These are phyloP conservation scores for Lipomyces sp. DNA, from an alignment of 805 yeast genomes.

Conservation along the genomic window DNA sequence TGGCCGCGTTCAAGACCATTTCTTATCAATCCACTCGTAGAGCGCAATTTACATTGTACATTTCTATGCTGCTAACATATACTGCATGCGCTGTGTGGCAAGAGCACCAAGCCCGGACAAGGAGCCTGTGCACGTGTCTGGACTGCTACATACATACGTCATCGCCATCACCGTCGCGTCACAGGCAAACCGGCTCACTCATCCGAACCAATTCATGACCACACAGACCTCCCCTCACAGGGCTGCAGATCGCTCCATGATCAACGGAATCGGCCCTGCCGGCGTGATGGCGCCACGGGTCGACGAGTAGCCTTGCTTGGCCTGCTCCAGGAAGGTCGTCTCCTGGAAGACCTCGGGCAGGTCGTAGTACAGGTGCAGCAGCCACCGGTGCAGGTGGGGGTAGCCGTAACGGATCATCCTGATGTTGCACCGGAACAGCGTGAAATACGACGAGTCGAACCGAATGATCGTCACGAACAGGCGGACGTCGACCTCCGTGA, in stretches of 20 bases:
- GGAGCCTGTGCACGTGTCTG: no score
- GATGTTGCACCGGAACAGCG: conserved; percentile 89
- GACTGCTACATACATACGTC: no score
- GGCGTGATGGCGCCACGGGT: conserved; percentile 66
- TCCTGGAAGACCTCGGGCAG: conserved; percentile 64
- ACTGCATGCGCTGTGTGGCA: no score
- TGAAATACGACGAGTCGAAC: conserved; percentile 89
- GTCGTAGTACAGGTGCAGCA: conserved; percentile 78
- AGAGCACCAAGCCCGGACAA: no score
- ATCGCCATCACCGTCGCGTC: no score
- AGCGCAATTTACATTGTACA: no score
- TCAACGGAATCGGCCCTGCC: conserved; percentile 79
- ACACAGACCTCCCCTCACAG: no score
- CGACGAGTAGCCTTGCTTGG: conserved; percentile 83
- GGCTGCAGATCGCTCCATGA: conserved; percentile 42
- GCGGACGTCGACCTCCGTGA: conserved; percentile 90
- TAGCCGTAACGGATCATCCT: conserved; percentile 74
- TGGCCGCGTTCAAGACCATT: no score
- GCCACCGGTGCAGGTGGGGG: conserved; percentile 77
- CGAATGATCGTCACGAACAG: conserved; percentile 82
- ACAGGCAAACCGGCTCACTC: no score
- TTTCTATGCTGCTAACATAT: no score
- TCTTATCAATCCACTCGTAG: no score
- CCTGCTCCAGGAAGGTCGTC: conserved; percentile 84
- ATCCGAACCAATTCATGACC: no score